Evolutionary conservation across 192 early-diverging fungal species (phyloP).

Genomic region (Coemansia sp.): DNA sequence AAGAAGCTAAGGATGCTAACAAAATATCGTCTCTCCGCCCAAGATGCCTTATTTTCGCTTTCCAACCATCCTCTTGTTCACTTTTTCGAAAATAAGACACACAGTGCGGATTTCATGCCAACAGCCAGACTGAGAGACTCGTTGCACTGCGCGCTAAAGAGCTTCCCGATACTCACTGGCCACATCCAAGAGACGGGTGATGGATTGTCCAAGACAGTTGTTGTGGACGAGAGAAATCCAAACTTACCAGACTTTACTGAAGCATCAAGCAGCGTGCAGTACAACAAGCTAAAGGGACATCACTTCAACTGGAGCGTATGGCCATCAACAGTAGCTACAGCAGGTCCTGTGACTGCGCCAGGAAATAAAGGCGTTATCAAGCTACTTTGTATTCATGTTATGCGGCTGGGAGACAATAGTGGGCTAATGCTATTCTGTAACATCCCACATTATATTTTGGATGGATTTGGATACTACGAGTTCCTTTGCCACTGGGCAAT

Average conservation of each 20-base stretch:
- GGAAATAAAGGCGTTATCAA: conserved; percentile 15
- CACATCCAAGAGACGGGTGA: conserved; percentile 8
- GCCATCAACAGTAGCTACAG: conserved; percentile 22
- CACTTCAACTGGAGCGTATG: conserved; percentile 21
- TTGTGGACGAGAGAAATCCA: conserved; percentile 24
- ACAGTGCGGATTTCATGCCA: conserved; percentile 27
- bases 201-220: conserved; percentile 5
- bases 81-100: conserved; percentile 35
- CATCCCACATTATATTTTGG: conserved; percentile 46
- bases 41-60: conserved; percentile 33
- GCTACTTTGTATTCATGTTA: conserved; percentile 25
- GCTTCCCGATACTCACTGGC: conserved; percentile 41
- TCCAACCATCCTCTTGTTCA: conserved; percentile 46
- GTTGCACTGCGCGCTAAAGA: conserved; percentile 24
- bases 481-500: conserved; percentile 35
- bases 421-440: conserved; percentile 41
- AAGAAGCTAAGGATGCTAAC: background rate
- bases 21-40: conserved; percentile 18
- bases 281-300: background rate
- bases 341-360: conserved; percentile 24
- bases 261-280: conserved; percentile 20
- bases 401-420: conserved; percentile 26
- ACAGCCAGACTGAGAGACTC: conserved; percentile 13
- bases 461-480: conserved; percentile 44
- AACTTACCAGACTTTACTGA: conserved; percentile 47